Evolutionary conservation across 2,329 filamentous ascomycete species (phyloP).

Genomic region (Trichoderma arundinaceum): DNA sequence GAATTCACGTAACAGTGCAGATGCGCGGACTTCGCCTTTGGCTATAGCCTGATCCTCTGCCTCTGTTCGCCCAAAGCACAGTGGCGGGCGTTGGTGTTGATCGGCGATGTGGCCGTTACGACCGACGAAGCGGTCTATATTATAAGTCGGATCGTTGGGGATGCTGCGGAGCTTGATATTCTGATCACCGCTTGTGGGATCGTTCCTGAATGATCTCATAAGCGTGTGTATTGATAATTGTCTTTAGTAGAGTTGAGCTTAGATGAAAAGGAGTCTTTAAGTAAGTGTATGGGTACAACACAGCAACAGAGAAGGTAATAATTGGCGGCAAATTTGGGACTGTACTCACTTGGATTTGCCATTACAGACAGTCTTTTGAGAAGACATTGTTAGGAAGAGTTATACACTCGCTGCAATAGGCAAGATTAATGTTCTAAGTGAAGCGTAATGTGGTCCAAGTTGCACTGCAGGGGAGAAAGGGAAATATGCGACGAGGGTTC

Average conservation of each 20-base stretch:
- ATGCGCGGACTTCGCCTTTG: background rate
- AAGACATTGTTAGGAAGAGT: background rate
- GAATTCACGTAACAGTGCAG: background rate
- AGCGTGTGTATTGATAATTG: background rate
- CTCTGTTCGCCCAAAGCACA: background rate
- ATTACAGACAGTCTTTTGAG: background rate
- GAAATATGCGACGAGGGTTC: too few relatives aligned
- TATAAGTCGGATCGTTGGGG: constrained; percentile 1
- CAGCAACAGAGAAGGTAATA: too few relatives aligned
- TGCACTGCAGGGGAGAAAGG: background rate
- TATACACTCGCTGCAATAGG: background rate
- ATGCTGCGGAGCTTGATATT: background rate
- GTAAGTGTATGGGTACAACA: too few relatives aligned
- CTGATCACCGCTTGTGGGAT: background rate
- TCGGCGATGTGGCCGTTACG: background rate
- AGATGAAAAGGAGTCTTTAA: too few relatives aligned
- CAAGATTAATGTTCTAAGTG: too few relatives aligned
- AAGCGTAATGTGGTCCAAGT: background rate
- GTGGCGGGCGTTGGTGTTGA: background rate
- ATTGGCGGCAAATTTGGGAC: background rate
- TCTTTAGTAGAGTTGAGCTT: too few relatives aligned
- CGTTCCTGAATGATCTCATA: background rate
- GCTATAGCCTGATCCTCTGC: background rate
- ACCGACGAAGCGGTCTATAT: background rate
- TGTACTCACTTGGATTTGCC: constrained; percentile 2